A percentile compares a stretch with the other conserved stretches of the same genome.
Evolutionary conservation across 192 early-diverging fungal species (phyloP).

Genomic region (Gaertneriomyces semiglobifer): DNA sequence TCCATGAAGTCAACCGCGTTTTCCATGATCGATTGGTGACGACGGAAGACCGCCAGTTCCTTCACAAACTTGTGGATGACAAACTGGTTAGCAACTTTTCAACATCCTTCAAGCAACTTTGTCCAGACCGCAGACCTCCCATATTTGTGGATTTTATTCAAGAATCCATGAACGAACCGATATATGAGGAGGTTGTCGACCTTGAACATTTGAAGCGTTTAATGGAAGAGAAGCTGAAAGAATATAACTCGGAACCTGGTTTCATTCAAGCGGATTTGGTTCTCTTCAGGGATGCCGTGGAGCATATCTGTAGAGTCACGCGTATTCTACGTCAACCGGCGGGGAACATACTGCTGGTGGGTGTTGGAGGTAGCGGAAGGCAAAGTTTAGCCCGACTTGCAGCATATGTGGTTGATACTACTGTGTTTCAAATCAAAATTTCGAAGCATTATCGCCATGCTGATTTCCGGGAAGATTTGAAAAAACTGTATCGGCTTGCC

Average conservation of each 20-base stretch:
- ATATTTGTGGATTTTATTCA: constrained; percentile 57
- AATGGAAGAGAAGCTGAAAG: constrained; percentile 52
- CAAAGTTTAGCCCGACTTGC: constrained; percentile 51
- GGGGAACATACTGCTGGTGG: constrained; percentile 56
- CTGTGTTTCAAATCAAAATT: constrained; percentile 59
- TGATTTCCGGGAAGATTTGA: constrained; percentile 59
- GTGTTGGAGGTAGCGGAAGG: constrained; percentile 55
- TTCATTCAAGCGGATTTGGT: constrained; percentile 52
- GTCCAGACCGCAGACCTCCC: constrained; percentile 45
- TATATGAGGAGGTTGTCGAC: constrained; percentile 52
- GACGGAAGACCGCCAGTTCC: constrained; percentile 49
- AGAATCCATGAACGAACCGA: constrained; percentile 35
- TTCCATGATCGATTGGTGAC: constrained; percentile 55
- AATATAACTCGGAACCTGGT: constrained; percentile 56
- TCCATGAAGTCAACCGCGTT: constrained; percentile 54
- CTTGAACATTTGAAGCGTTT: constrained; percentile 46
- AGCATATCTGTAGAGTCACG: constrained; percentile 59
- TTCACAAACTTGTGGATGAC: constrained; percentile 53
- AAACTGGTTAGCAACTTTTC: constrained; percentile 50
- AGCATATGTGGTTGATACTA: constrained; percentile 50
- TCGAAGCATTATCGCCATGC: constrained; percentile 55
- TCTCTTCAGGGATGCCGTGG: constrained; percentile 55
- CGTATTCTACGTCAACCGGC: constrained; percentile 49
- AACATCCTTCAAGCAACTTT: constrained; percentile 43
- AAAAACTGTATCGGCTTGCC: constrained; percentile 47